Evolutionary conservation across 2,329 filamentous ascomycete genomes (phyloP).

Genomic region (Fusarium zealandicum): DNA sequence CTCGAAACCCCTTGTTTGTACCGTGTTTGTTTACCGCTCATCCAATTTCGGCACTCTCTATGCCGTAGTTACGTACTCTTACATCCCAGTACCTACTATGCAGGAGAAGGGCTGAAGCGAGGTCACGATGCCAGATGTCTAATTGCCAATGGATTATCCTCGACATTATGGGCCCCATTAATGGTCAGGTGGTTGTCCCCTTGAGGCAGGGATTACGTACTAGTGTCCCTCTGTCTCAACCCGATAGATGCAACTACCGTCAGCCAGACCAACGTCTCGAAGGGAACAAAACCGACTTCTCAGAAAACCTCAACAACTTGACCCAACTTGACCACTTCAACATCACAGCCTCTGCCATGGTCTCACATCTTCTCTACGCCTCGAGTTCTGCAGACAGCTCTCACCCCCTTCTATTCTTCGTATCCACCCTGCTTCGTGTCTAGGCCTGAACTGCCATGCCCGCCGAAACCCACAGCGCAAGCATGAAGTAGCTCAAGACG

Average conservation of each 20-base stretch:
- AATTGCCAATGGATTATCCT: conserved; percentile 37
- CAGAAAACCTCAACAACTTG: conserved; percentile 12
- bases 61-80: conserved; percentile 21
- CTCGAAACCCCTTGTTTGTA: conserved; percentile 27
- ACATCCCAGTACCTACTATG: conserved; percentile 10
- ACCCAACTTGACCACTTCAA: conserved; percentile 12
- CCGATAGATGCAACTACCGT: conserved; percentile 4
- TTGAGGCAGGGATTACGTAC: conserved; percentile 38
- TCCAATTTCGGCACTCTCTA: neutral
- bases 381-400: neutral
- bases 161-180: conserved; percentile 34
- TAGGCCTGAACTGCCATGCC: neutral
- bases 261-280: conserved; percentile 16
- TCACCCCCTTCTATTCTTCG: neutral
- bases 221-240: conserved; percentile 29
- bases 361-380: neutral
- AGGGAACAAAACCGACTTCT: no score
- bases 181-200: conserved; percentile 37
- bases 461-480: neutral
- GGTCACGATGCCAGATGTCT: conserved; percentile 41
- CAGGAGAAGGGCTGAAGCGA: conserved; percentile 21
- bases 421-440: neutral
- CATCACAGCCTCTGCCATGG: conserved; percentile 7
- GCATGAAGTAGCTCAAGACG: neutral
- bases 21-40: conserved; percentile 25